A percentile compares a stretch with the other conserved stretches of the same genome.
Evolutionary conservation across 768 basidiomycete genomes (phyloP).

Genomic region (Paxillus involutus): DNA sequence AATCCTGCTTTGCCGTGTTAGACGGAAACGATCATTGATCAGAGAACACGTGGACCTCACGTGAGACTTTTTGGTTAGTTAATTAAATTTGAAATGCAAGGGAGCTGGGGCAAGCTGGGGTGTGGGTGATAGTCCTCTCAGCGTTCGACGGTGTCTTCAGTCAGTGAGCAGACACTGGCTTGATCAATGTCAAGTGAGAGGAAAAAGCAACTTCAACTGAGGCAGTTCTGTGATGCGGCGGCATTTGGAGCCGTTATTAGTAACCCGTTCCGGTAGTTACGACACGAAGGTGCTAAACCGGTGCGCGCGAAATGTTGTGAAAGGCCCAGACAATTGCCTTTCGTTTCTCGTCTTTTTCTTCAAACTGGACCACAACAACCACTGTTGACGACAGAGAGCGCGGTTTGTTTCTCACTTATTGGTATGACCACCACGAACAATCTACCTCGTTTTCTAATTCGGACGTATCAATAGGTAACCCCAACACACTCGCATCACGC

Average conservation of each 20-base stretch:
- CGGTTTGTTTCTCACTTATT: conserved; percentile 8
- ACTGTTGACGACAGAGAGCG: conserved; percentile 12
- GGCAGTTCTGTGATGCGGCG: background rate
- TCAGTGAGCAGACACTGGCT: background rate
- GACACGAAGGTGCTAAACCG: conserved; percentile 33
- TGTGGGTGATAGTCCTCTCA: background rate
- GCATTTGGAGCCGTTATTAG: conserved; percentile 20
- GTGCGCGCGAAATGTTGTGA: conserved; percentile 18
- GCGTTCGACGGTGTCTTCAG: no score
- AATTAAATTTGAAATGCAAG: conserved; percentile 3
- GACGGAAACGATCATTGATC: conserved; percentile 1
- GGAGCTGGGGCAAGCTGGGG: background rate
- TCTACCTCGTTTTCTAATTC: conserved; percentile 23
- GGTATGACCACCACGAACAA: conserved; percentile 15
- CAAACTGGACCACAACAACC: conserved; percentile 12
- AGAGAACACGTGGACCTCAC: background rate
- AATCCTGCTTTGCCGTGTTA: background rate
- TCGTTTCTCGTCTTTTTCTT: conserved; percentile 16
- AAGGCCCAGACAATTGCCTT: conserved; percentile 1
- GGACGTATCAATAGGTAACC: conserved; percentile 17
- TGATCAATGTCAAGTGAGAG: background rate
- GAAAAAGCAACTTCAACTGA: background rate
- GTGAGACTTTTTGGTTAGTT: background rate
- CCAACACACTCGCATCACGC: conserved; percentile 17
- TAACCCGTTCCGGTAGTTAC: conserved; percentile 28